Base-by-base conservation (phyloP, 1,284 basidiomycete species). In the Tilletia indica region DNA sequence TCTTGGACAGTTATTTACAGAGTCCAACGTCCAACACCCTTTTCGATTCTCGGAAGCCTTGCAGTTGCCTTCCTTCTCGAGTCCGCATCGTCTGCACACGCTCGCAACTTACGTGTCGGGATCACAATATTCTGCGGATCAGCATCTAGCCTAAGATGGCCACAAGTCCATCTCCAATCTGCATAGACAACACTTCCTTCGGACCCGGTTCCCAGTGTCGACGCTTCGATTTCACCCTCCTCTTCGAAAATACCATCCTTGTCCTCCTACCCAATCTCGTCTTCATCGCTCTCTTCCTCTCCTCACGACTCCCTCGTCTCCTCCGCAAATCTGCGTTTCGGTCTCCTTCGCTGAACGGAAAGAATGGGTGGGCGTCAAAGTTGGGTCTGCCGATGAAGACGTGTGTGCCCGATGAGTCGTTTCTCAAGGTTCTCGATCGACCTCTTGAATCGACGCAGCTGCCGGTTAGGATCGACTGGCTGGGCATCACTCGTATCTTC, bases 201-300 rank as follows among this genome's bases (percentile, higher is more conserved):
- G 64, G 64, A 4, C 64, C 64, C 11, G 64, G 39, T 3, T 67
- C 64, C 11, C 38, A 9, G 5, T 68, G 67, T 31, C 67, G 67
- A 21, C 4, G 4, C 21, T 68, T 68, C 48, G 67, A 68, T 21
- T 68, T 68, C 25, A 49, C 67, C 3, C 19, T 36, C 34, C 11
- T 21, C 8, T 68, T 68, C 48, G 67, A 68, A 31, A 68, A 68
- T 47, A 47, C 47, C 14, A 48, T 68, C n/a, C 48, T 68, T 21
- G 47, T 36, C 67, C n/a, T 68, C 45, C n/a, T 68, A 1, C 67
- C 67, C 45, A 48, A 68, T 21, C 19, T 48, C 48, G n/a, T 68
- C 34, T 51, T 68, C 67, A 51, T 68, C 48, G 67, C 48, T 47
- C 19, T 51, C 67, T 51, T 68, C 34, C 16, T 25, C 48, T 11